A percentile compares a stretch with the other conserved stretches of the same genome.
Evolutionary conservation across 116 monocot species (phyloP).

Genomic region (Iris pallida): DNA sequence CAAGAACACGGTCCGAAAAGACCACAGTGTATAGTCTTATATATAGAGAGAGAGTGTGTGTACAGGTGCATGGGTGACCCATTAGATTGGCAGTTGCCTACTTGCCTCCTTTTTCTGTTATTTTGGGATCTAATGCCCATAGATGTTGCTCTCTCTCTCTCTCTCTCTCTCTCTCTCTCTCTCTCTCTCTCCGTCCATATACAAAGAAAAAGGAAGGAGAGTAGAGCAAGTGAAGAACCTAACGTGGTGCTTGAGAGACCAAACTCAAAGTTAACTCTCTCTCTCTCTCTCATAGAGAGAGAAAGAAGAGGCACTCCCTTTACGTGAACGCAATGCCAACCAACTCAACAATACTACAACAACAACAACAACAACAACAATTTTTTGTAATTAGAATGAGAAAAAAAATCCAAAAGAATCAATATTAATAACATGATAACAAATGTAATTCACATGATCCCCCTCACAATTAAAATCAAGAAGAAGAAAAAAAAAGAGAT

Average conservation of each 20-base stretch:
- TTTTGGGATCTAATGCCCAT: neutral
- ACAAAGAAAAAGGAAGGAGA: neutral
- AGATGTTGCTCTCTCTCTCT: neutral
- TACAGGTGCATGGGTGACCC: neutral
- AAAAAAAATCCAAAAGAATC: neutral
- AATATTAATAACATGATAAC: neutral
- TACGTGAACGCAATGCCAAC: conserved; percentile 10
- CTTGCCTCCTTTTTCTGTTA: neutral
- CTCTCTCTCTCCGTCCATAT: neutral
- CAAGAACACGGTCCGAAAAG: too few relatives aligned
- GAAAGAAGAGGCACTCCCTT: conserved; percentile 5
- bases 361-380: conserved; percentile 1
- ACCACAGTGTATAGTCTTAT: too few relatives aligned
- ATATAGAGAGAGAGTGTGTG: too few relatives aligned
- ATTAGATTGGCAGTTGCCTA: conserved; percentile 6
- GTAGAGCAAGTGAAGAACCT: conserved; percentile 1
- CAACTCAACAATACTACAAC: neutral
- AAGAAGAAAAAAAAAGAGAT: neutral
- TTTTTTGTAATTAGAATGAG: neutral
- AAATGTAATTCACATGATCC: conserved; percentile 1
- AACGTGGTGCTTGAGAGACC: too few relatives aligned
- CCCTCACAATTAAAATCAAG: neutral
- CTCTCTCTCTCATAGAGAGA: neutral
- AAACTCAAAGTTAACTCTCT: neutral
- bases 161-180: neutral